Conservation (phyloP, 2,329 filamentous ascomycete genomes). For the Falciphora oryzae region DNA sequence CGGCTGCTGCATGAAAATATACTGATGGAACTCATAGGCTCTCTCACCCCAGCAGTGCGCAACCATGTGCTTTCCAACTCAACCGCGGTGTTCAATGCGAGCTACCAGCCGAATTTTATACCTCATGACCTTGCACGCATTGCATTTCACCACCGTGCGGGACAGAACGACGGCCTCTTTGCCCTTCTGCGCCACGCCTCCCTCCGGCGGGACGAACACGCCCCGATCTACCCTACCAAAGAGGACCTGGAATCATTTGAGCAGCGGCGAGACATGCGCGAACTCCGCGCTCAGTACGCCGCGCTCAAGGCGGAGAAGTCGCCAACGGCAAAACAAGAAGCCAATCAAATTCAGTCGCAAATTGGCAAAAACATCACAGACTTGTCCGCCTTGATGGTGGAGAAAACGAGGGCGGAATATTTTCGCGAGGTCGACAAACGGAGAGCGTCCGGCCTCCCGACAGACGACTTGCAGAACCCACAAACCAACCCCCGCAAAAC, state of each 20-base stretch:
- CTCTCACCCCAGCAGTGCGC: conserved; percentile 1
- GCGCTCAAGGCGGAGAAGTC: not conserved
- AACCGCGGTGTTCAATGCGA: not conserved
- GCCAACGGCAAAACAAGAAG: not conserved
- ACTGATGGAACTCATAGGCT: not conserved
- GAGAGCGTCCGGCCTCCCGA: not conserved
- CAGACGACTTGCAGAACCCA: not conserved
- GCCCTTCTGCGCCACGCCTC: not conserved
- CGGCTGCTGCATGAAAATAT: too few relatives aligned
- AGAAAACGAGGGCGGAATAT: not conserved
- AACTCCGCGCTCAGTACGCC: not conserved
- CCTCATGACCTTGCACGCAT: not conserved
- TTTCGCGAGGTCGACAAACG: not conserved
- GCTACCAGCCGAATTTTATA: conserved; percentile 6
- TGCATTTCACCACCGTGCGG: not conserved
- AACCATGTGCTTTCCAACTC: conserved; percentile 8
- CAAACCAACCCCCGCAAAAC: not conserved
- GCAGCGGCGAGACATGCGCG: conserved; percentile 1
- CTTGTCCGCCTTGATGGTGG: not conserved
- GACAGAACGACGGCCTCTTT: conserved; percentile 1
- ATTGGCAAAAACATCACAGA: conserved; percentile 4
- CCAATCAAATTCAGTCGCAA: not conserved
- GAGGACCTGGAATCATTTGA: conserved; percentile 3
- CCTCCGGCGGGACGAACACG: conserved; percentile 1
- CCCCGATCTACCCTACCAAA: conserved; percentile 3